Percentiles rank a stretch among this genome's conserved stretches.
These are phyloP conservation scores for Aspergillus conjunctus DNA, from an alignment of 495 filamentous ascomycete genomes.

Conservation along the genomic window DNA sequence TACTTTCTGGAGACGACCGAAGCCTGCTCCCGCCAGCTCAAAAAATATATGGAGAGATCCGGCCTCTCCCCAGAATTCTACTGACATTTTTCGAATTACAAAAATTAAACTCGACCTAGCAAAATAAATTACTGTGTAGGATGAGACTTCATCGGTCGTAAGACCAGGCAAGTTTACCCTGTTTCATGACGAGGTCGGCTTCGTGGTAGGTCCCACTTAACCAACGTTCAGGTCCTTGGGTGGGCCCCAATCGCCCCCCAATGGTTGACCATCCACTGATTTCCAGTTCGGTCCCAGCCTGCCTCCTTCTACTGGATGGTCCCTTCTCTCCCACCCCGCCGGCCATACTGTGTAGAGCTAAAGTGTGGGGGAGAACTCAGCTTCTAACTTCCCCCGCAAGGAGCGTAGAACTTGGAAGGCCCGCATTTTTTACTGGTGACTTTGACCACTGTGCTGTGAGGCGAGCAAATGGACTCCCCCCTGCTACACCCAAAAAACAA, in stretches of 20 bases:
- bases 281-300: not conserved
- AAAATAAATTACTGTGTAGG: no score
- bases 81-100: no score
- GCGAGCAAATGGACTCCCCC: no score
- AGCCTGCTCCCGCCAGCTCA: no score
- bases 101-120: no score
- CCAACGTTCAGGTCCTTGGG: not conserved
- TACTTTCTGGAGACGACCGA: no score
- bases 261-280: not conserved
- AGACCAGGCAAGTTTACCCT: no score
- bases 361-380: slow-evolving; percentile 1
- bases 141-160: no score
- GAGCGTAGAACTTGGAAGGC: not conserved
- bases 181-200: no score
- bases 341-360: not conserved
- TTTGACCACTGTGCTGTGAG: no score
- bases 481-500: not conserved
- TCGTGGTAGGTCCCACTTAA: not conserved
- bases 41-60: no score
- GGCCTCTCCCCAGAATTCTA: no score
- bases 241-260: not conserved
- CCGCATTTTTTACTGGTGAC: not conserved
- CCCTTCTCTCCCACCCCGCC: not conserved
- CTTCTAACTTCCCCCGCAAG: not conserved
- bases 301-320: not conserved